phyloP scores from a whole-genome alignment of 257 asterid genomes.

The Primulina huaijiensis region DNA sequence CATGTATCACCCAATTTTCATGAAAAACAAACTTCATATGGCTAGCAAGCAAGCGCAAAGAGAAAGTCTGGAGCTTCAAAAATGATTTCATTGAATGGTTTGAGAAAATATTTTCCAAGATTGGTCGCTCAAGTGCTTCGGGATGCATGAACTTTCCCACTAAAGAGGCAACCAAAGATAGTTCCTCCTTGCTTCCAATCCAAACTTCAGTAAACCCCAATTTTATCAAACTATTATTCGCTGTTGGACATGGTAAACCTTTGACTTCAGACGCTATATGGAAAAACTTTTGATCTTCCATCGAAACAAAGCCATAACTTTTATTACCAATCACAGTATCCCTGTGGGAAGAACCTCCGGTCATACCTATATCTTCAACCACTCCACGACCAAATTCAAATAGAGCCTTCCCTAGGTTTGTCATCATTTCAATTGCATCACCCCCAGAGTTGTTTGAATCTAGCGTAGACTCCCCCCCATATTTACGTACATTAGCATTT shows the following conservation, averaged over 20 bases:
- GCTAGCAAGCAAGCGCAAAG: conserved; percentile 66
- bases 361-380: conserved; percentile 88
- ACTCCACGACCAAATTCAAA: conserved; percentile 92
- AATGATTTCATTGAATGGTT: conserved; percentile 51
- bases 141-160: conserved; percentile 79
- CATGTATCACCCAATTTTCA: conserved; percentile 78
- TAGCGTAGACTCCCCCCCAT: conserved; percentile 38
- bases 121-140: conserved; percentile 78
- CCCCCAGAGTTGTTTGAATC: conserved; percentile 70
- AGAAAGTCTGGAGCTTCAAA: conserved; percentile 69
- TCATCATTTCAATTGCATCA: conserved; percentile 91
- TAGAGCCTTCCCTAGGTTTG: conserved; percentile 83
- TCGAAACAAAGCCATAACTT: conserved; percentile 40
- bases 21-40: conserved; percentile 69
- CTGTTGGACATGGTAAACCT: conserved; percentile 91
- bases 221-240: conserved; percentile 55
- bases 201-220: conserved; percentile 72
- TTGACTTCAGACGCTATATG: conserved; percentile 60
- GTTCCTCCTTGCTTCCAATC: conserved; percentile 84
- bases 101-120: conserved; percentile 57
- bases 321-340: conserved; percentile 38
- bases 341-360: conserved; percentile 63
- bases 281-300: conserved; percentile 49
- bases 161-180: conserved; percentile 57
- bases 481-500: conserved; percentile 41